Percentiles rank a stretch among this genome's conserved stretches.
phyloP scores from a whole-genome alignment of 1,284 basidiomycete species.

The Tylopilus orsonianus region DNA sequence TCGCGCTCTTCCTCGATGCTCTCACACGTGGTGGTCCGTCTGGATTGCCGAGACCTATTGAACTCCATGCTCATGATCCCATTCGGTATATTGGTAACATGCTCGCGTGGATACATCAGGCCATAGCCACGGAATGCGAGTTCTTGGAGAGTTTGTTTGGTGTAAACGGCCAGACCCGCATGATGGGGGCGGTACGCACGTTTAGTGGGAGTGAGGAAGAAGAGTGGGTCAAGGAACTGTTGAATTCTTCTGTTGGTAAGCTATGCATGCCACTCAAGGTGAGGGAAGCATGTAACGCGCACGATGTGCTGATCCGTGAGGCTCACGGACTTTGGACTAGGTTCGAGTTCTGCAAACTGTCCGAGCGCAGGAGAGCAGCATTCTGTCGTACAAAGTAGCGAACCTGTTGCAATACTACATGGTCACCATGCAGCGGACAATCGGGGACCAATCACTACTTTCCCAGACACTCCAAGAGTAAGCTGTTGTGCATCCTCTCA shows the following conservation, averaged over 20 bases:
- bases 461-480: slow-evolving; percentile 82
- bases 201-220: slow-evolving; percentile 70
- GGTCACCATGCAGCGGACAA: slow-evolving; percentile 88
- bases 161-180: slow-evolving; percentile 48
- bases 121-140: slow-evolving; percentile 92
- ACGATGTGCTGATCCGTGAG: not conserved
- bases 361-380: slow-evolving; percentile 88
- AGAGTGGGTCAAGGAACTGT: slow-evolving; percentile 75
- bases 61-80: slow-evolving; percentile 96
- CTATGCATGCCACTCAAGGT: slow-evolving; percentile 87
- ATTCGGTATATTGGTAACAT: slow-evolving; percentile 96
- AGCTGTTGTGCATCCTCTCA: slow-evolving; percentile 34
- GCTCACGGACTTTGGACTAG: slow-evolving; percentile 37
- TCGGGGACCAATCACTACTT: slow-evolving; percentile 79
- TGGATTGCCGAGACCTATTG: slow-evolving; percentile 90
- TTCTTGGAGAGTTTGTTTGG: slow-evolving; percentile 86
- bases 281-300: slow-evolving; percentile 3
- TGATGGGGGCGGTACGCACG: slow-evolving; percentile 74
- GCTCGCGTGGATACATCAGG: slow-evolving; percentile 98
- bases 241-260: slow-evolving; percentile 84
- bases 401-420: slow-evolving; percentile 95
- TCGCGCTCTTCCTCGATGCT: slow-evolving; percentile 81
- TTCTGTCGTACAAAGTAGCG: slow-evolving; percentile 88
- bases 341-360: slow-evolving; percentile 90
- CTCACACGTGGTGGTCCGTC: slow-evolving; percentile 88